Evolutionary conservation across 345 rosid genomes (phyloP).

Genomic region (Brassica rapa): DNA sequence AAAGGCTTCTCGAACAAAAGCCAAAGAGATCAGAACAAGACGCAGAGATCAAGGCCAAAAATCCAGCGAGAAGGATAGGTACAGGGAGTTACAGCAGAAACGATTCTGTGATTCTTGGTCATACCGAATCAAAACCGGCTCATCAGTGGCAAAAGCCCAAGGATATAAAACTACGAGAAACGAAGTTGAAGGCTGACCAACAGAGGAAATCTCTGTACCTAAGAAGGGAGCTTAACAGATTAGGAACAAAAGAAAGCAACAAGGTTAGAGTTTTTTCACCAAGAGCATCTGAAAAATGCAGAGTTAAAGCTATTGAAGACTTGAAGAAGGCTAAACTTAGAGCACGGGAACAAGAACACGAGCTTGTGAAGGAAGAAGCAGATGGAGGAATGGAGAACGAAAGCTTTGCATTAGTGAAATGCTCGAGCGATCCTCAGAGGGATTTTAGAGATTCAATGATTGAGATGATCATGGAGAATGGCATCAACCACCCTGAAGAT

Average conservation of each 20-base stretch:
- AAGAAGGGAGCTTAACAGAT: constrained; percentile 52
- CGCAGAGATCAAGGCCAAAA: constrained; percentile 28
- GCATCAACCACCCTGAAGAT: constrained; percentile 57
- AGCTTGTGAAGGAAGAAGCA: constrained; percentile 19
- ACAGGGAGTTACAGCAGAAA: constrained; percentile 37
- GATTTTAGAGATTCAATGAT: constrained; percentile 89
- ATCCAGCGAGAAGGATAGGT: constrained; percentile 34
- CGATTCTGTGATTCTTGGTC: constrained; percentile 28
- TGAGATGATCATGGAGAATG: constrained; percentile 82
- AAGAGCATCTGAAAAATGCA: constrained; percentile 60
- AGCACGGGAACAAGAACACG: constrained; percentile 45
- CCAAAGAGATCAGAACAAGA: constrained; percentile 36
- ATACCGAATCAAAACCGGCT: constrained; percentile 29
- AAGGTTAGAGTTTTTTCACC: constrained; percentile 65
- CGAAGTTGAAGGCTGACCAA: constrained; percentile 51
- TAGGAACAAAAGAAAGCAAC: constrained; percentile 52
- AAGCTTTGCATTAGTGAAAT: constrained; percentile 74
- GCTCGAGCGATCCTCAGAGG: constrained; percentile 68
- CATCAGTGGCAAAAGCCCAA: constrained; percentile 46
- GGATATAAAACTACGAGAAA: constrained; percentile 51
- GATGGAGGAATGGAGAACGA: constrained; percentile 44
- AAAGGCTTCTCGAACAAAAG: constrained; percentile 41
- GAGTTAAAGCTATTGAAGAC: constrained; percentile 62
- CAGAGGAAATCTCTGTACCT: constrained; percentile 71
- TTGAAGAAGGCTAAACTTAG: constrained; percentile 59